Base-by-base conservation (phyloP, 2,329 filamentous ascomycete genomes). In the Ophiosphaerella korrae region DNA sequence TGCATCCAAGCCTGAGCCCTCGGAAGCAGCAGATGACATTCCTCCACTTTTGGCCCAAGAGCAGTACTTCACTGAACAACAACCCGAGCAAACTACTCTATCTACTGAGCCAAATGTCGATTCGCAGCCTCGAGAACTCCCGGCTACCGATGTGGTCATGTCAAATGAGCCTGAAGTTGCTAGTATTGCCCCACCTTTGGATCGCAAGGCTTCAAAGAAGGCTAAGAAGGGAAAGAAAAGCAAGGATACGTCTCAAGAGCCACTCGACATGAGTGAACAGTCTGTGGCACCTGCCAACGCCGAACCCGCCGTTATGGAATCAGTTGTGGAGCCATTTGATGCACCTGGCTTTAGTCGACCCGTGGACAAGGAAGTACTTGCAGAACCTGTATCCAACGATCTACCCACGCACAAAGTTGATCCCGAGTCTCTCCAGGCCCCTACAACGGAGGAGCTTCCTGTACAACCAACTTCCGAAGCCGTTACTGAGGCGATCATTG, bases 221-320 rank as follows among this genome's bases (percentile, higher is more conserved):
- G 58, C 53, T 14, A 73, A 72, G 57, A 73, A 70, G 43, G 61
- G 44, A 8, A 73, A 72, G 57, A 71, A 70, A 39, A 62, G 44
- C 6, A 71, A 68, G 58, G 70, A 68, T 40, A 52, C 48, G 2
- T 61, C 13, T 24, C 11, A 29, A 4, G 44, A 50, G 13, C 16
- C 35, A 4, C 3, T 37, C 11, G 45, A 37, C 26, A 51, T 51
- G 21, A 32, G 23, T 4, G 31, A 41, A 16, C 34, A 38, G 16
- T 3, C 37, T 21, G 34, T 36, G 12, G 21, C 26, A 31, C 24
- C 36, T n/a, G 31, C 31, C 6, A 13, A 3, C 3, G n/a, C 34
- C 12, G 35, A 44, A 14, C 7, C 24, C 11, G 13, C 38, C 23
- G 13, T 7, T 1, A 6, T 31, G 7, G 23, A 41, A 14, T 23